Conservation (phyloP, 2,329 filamentous ascomycete species). For the Aspergillus jensenii region DNA sequence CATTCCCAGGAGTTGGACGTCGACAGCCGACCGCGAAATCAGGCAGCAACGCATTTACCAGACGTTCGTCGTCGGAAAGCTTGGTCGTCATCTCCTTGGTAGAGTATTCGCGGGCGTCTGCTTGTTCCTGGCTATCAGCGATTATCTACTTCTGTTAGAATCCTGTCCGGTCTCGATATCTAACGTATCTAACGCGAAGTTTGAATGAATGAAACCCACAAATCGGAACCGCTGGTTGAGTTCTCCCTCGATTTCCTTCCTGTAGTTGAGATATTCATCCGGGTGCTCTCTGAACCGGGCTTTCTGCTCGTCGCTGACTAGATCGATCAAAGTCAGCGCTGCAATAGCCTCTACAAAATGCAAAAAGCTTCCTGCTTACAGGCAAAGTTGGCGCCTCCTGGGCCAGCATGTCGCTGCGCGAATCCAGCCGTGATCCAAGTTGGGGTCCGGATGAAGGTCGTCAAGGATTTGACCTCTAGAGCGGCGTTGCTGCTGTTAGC, state of each 20-base stretch:
- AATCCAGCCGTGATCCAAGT: conserved; percentile 18
- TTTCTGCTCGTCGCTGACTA: conserved; percentile 6
- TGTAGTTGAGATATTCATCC: conserved; percentile 8
- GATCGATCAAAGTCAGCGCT: too few species aligned
- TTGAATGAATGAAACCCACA: background rate
- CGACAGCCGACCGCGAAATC: conserved; percentile 24
- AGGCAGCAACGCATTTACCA: conserved; percentile 11
- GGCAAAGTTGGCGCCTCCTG: background rate
- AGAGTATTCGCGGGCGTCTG: background rate
- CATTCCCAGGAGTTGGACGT: conserved; percentile 19
- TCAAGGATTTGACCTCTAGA: conserved; percentile 9
- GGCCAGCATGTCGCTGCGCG: background rate
- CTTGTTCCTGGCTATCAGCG: too few species aligned
- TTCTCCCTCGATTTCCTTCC: conserved; percentile 13
- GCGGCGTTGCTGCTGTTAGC: too few species aligned
- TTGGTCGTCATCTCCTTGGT: background rate
- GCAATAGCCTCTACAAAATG: too few species aligned
- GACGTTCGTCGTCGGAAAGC: background rate
- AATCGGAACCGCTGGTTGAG: conserved; percentile 11
- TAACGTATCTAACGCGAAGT: too few species aligned
- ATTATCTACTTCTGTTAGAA: background rate
- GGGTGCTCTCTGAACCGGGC: conserved; percentile 3
- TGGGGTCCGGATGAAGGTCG: conserved; percentile 13
- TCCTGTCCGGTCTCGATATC: background rate
- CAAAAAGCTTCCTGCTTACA: too few species aligned